Evolutionary conservation across 352 stramenopile genomes (phyloP), one percentile per base, ranked within the genome.

Genomic region (Stephanocyclus meneghinianus): DNA sequence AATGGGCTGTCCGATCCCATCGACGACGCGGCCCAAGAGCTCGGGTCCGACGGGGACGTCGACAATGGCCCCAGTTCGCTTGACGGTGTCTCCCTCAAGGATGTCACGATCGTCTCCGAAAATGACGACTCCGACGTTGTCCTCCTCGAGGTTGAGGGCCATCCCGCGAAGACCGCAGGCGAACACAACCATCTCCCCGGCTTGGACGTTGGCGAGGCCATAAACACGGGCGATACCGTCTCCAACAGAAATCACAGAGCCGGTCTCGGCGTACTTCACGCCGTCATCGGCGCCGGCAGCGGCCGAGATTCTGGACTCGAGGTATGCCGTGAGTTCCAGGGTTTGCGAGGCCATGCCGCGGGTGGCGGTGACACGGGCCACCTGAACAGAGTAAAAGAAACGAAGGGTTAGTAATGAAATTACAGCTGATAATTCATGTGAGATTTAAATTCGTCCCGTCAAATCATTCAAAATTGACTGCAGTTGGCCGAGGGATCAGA

Each of bases 181-280:
- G 71, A 96, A 96, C 67, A 95, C 93, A 87, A 96, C 91, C 93
- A 97, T 96, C 91, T 97, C 94, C 86, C 94, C 94, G 55, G 94
- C 94, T 87, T 97, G 94, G 72, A 96, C 93, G 76, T 96, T 96
- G 76, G 85, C 87, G 62, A 97, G 89, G 71, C 94, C 94, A 82
- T 96, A 97, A 13, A 97, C 94, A 87, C 94, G 93, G 61, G 94
- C 94, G 78, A 97, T 97, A 92, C 94, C 94, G 87, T 97, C 94
- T 91, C 94, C 94, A 48, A 97, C 94, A 16, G 90, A 95, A 72
- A 97, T 95, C 63, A 97, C 94, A 50, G 90, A 85, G 78, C 90
- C 90, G 48, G 90, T 93, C 71, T 94, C 90, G 64, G 90, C 90
- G 76, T 92, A 93, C 74, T 92, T 87, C 45, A 87, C 82, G 11